Evolutionary conservation across 768 basidiomycete species (phyloP), one percentile per base, ranked within the genome.

Genomic region (Trametes meyenii): DNA sequence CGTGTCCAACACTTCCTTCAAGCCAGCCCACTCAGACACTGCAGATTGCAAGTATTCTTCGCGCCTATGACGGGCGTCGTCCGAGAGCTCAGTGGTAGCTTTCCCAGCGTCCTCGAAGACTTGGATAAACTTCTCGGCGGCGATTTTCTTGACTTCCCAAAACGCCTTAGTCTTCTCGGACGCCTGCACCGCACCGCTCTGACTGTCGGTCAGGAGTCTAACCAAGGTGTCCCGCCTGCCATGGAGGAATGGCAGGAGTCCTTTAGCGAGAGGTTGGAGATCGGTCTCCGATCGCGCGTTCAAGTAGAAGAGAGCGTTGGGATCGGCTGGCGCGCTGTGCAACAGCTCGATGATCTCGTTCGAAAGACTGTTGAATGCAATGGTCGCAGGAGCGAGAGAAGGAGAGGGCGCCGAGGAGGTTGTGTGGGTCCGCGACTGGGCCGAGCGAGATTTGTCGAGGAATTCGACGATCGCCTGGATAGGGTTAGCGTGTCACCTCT

Each of bases 361-460:
- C 39, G 79, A 78, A 1, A 78, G 64, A 12, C 76, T 72, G 54
- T 78, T 74, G 69, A 87, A 84, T n/a, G 85, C 87, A 62, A 94
- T 84, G 3, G 93, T 94, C 0, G 92, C 92, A 1, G 93, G 92
- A 17, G 88, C 79, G 23, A 95, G 77, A 0, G 84, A 77, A 0
- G 92, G 91, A 0, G 92, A 90, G 0, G 93, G 92, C 1, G 87
- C 84, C 13, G 76, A 70, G 0, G 89, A 90, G 2, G 85, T 88
- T 5, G 90, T 87, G 66, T 86, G 82, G 4, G 89, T 87, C 45
- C 78, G 83, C 10, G 90, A 90, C 57, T 79, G 74, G 14, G 83
- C 73, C 1, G 86, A 90, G 48, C 94, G 85, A 14, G 92, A 92
- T 71, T 87, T 88, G 76, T 94, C 93, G 46, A 96, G 78, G 71